Percentiles rank a stretch among this genome's conserved stretches.
These are phyloP conservation scores for Cladosporium sp. DNA, from an alignment of 2,329 filamentous ascomycete species.

Conservation along the genomic window DNA sequence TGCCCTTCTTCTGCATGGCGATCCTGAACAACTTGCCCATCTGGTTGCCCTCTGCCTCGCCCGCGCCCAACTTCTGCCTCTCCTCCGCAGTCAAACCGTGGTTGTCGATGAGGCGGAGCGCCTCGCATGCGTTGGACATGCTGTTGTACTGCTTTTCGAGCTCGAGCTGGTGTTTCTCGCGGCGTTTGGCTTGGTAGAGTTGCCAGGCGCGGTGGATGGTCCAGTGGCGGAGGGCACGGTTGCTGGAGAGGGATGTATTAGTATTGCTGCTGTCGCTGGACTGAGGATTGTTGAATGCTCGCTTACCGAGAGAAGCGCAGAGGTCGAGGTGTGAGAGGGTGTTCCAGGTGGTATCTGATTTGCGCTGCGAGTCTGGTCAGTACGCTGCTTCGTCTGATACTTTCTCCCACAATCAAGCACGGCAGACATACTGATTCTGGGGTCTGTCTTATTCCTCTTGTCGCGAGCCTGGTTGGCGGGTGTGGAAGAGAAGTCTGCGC, in stretches of 20 bases:
- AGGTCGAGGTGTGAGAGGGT: constrained; percentile 67
- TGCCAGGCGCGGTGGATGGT: constrained; percentile 97
- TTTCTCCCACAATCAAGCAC: too few species aligned
- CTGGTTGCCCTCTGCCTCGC: constrained; percentile 41
- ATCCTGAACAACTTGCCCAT: constrained; percentile 76
- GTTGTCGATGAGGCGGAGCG: constrained; percentile 56
- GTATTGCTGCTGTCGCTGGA: not conserved
- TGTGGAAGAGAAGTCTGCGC: constrained; percentile 32
- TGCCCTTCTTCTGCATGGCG: constrained; percentile 84
- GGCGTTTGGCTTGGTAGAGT: constrained; percentile 68
- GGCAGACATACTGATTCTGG: constrained; percentile 27
- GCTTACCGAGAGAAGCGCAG: constrained; percentile 72
- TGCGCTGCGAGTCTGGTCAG: constrained; percentile 41
- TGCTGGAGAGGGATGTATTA: constrained; percentile 30
- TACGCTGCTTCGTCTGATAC: not conserved
- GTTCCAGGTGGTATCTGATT: constrained; percentile 67
- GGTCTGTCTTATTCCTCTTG: constrained; percentile 31
- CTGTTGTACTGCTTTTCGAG: constrained; percentile 74
- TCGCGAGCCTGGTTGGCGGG: constrained; percentile 38
- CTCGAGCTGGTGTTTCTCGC: constrained; percentile 61
- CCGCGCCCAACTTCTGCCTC: constrained; percentile 19
- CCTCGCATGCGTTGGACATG: constrained; percentile 84
- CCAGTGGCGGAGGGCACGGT: constrained; percentile 89
- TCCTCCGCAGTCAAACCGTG: constrained; percentile 36
- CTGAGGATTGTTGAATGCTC: not conserved